phyloP scores from a whole-genome alignment of 2,329 filamentous ascomycete genomes.

The Cadophora sp. region DNA sequence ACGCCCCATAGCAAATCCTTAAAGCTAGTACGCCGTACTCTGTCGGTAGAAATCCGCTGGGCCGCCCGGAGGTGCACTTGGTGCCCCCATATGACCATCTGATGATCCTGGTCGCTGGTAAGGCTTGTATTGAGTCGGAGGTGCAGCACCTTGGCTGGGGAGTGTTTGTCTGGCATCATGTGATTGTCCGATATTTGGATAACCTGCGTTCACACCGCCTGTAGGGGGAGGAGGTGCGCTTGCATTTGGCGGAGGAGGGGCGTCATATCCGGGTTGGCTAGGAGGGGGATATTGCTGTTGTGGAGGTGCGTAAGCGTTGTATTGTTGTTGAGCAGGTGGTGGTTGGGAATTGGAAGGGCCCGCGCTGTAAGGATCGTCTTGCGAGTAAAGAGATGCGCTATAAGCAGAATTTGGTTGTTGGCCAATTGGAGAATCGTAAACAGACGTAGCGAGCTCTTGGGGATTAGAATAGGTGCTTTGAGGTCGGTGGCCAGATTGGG shows the following conservation, averaged over 20 bases:
- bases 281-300: conserved; percentile 34
- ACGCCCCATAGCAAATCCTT: background rate
- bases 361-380: conserved; percentile 42
- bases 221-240: conserved; percentile 36
- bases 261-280: conserved; percentile 35
- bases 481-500: conserved; percentile 58
- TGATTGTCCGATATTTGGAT: conserved; percentile 47
- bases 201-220: conserved; percentile 31
- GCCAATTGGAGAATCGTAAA: conserved; percentile 76
- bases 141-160: conserved; percentile 53
- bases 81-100: conserved; percentile 45
- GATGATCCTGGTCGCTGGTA: conserved; percentile 49
- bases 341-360: conserved; percentile 31
- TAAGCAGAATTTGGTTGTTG: conserved; percentile 49
- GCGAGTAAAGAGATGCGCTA: conserved; percentile 39
- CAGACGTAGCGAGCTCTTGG: conserved; percentile 79
- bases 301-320: conserved; percentile 40
- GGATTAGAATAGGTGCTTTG: conserved; percentile 74
- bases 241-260: conserved; percentile 43
- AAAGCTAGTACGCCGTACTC: conserved; percentile 43
- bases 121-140: conserved; percentile 59
- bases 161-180: conserved; percentile 58
- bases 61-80: conserved; percentile 52
- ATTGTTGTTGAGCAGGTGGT: conserved; percentile 40
- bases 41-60: conserved; percentile 62